Percentiles rank a stretch among this genome's conserved stretches.
Conservation (phyloP, 2,329 filamentous ascomycete species). For the Monosporascus cannonballus region DNA sequence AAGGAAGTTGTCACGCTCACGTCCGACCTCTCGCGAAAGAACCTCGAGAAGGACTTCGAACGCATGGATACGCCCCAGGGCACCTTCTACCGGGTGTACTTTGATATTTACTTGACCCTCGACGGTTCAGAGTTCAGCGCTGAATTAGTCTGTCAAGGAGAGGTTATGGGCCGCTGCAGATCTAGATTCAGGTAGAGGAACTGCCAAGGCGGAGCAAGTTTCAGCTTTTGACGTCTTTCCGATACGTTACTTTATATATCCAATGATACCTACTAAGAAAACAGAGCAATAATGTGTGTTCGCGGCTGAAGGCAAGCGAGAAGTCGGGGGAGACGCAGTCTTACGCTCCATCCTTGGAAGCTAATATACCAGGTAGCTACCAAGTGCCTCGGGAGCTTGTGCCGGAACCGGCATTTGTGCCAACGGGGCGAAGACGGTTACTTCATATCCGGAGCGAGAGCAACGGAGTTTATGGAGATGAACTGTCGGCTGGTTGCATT, state of each 20-base stretch:
- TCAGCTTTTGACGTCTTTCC: not conserved
- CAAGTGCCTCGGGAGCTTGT: not conserved
- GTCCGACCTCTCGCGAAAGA: constrained; percentile 94
- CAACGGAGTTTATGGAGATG: not conserved
- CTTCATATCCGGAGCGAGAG: not conserved
- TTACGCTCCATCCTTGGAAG: not conserved
- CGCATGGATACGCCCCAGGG: constrained; percentile 98
- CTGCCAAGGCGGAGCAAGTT: not conserved
- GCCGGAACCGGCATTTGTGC: too few relatives aligned
- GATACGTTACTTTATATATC: constrained; percentile 1
- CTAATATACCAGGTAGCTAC: not conserved
- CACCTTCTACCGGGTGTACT: constrained; percentile 83
- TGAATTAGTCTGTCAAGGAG: constrained; percentile 96
- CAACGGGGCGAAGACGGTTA: too few relatives aligned
- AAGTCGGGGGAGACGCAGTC: not conserved
- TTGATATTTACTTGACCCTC: constrained; percentile 81
- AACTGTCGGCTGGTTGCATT: too few relatives aligned
- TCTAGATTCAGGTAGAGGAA: constrained; percentile 67
- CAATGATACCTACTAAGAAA: not conserved
- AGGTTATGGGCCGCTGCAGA: constrained; percentile 96
- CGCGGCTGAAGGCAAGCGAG: not conserved
- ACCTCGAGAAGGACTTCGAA: constrained; percentile 98
- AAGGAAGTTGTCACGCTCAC: constrained; percentile 98
- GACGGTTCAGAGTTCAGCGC: constrained; percentile 98
- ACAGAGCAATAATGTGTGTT: not conserved